Conservation (phyloP, 1,139 yeast species). For the Yamadazyma atlantica region DNA sequence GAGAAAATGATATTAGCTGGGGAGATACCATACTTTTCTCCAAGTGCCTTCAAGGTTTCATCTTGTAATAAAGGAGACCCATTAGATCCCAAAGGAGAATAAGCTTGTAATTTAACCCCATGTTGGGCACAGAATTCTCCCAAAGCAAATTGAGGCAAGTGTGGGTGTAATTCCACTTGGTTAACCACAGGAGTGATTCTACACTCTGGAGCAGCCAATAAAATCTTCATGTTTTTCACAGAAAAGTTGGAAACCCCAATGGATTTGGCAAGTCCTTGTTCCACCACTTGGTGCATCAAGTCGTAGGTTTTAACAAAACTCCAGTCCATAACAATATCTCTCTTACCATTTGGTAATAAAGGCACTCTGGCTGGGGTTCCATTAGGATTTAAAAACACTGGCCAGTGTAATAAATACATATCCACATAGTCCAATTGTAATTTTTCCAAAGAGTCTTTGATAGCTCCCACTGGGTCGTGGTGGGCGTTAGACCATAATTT, state of each 20-base stretch:
- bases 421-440: slow-evolving; percentile 77
- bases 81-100: slow-evolving; percentile 74
- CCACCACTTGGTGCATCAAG: slow-evolving; percentile 47
- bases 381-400: slow-evolving; percentile 51
- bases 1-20: slow-evolving; percentile 65
- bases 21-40: slow-evolving; percentile 52
- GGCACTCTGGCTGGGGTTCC: slow-evolving; percentile 32
- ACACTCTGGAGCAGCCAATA: slow-evolving; percentile 49
- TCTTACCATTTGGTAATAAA: slow-evolving; percentile 20
- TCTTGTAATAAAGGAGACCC: slow-evolving; percentile 63
- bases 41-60: slow-evolving; percentile 47
- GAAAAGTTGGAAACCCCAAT: slow-evolving; percentile 81
- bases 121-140: slow-evolving; percentile 52
- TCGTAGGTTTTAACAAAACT: slow-evolving; percentile 63
- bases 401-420: slow-evolving; percentile 82
- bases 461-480: slow-evolving; percentile 52
- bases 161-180: slow-evolving; percentile 77
- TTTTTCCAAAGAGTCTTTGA: slow-evolving; percentile 57
- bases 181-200: slow-evolving; percentile 65
- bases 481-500: slow-evolving; percentile 71
- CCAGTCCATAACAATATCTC: slow-evolving; percentile 39
- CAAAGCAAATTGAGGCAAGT: slow-evolving; percentile 66
- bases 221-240: slow-evolving; percentile 40
- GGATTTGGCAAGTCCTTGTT: slow-evolving; percentile 34
- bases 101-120: slow-evolving; percentile 66